Evolutionary conservation across 495 filamentous ascomycete species (phyloP).

Genomic region (Annulohypoxylon bovei): DNA sequence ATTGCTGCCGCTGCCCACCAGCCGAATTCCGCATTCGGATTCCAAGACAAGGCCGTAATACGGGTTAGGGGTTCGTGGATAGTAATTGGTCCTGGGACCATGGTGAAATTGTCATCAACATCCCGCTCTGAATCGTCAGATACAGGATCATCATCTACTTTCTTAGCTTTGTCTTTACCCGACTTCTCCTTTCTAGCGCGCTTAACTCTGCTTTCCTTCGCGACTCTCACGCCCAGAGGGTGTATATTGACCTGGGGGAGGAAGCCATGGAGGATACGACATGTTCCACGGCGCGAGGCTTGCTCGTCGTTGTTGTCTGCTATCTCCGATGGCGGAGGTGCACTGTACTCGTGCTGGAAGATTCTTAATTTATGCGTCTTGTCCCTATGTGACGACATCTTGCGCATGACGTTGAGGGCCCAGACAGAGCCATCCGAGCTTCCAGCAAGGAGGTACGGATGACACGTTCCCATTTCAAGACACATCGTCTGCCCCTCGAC

Average conservation of each 20-base stretch:
- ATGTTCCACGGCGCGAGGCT: slow-evolving; percentile 69
- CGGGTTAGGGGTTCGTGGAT: slow-evolving; percentile 58
- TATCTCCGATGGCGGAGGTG: slow-evolving; percentile 16
- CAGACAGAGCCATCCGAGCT: slow-evolving; percentile 58
- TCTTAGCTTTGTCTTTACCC: slow-evolving; percentile 38
- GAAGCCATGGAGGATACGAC: slow-evolving; percentile 61
- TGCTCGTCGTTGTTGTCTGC: slow-evolving; percentile 29
- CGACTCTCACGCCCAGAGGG: slow-evolving; percentile 67
- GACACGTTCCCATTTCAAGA: slow-evolving; percentile 54
- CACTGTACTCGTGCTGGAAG: slow-evolving; percentile 58
- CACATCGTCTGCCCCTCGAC: slow-evolving; percentile 56
- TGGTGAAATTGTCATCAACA: slow-evolving; percentile 40
- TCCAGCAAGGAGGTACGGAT: slow-evolving; percentile 57
- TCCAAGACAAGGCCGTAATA: slow-evolving; percentile 57
- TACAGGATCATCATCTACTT: slow-evolving; percentile 18
- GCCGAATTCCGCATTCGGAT: slow-evolving; percentile 58
- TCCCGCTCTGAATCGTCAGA: slow-evolving; percentile 25
- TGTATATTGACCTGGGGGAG: slow-evolving; percentile 68
- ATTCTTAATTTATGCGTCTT: slow-evolving; percentile 55
- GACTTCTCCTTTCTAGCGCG: slow-evolving; percentile 58
- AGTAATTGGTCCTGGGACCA: slow-evolving; percentile 51
- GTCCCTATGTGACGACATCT: slow-evolving; percentile 56
- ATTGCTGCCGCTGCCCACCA: slow-evolving; percentile 65
- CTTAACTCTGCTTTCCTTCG: slow-evolving; percentile 58
- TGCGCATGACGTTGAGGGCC: slow-evolving; percentile 57